Evolutionary conservation across 768 basidiomycete genomes (phyloP), one percentile per base, ranked within the genome.

Genomic region (Trametes cubensis): DNA sequence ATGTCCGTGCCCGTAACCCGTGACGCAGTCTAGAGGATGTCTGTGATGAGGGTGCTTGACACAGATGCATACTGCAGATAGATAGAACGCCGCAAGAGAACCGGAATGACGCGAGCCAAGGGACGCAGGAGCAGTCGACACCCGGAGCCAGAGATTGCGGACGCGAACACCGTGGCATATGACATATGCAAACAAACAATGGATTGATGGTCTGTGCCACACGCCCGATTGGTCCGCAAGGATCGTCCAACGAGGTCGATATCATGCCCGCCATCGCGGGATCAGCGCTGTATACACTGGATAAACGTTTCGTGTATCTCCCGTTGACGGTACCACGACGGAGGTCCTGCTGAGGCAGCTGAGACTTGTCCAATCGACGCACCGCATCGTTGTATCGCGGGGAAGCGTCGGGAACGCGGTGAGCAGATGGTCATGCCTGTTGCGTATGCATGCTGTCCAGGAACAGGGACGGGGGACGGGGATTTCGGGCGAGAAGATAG

Each of bases 391-490:
- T 23, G 48, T 26, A 26, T 26, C 48, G 25, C 25, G 23, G 48
- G 46, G 25, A 47, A 47, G 46, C 13, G 46, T 47, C 46, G 46
- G 20, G 46, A 25, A 23, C 34, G 10, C 34, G 10, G 34, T 6
- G 34, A 11, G 34, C 34, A 23, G n/a, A 47, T 47, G 46, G 42
- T 44, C 42, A 44, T 44, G 42, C 17, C 18, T 44, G 42, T 44
- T 18, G 42, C 18, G 6, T 44, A 17, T n/a, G 42, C 7, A 6
- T 18, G 47, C 38, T 47, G 18, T 8, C 57, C 57, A 58, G 57
- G 57, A 40, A 23, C 57, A 58, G 57, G 57, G 57, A 58, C 57
- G 39, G 17, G 47, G 18, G 40, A 20, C 55, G 55, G 44, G 17
- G 57, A 49, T 48, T 34, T 38, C 47, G 40, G 39, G 40, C 38